Base-by-base conservation (phyloP, 2,329 filamentous ascomycete species). In the Berkeleyomyces rouxiae region DNA sequence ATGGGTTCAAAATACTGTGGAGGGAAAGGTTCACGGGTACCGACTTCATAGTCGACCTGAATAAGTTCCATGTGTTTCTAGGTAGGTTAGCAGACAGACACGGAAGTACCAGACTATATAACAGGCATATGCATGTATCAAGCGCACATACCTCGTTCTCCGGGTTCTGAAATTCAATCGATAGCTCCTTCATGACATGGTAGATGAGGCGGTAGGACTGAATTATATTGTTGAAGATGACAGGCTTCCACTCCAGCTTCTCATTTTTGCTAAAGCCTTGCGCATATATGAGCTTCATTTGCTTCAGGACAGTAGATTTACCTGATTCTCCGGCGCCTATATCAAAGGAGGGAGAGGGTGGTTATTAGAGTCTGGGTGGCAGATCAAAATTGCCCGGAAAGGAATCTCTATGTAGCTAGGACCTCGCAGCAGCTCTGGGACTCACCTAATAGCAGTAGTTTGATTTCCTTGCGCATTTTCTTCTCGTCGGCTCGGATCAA, bases 251-350 rank as follows among this genome's bases (percentile, higher is more conserved):
- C 78, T 96, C 90, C 67, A 95, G 84, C 73, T 90, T 88, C 74
- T 97, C 93, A 67, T 83, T 84, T 70, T 88, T 87, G 70, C 84
- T 89, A 76, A 97, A 97, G 59, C 93, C 92, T 73, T 90, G 85
- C 11, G 90, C 85, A 73, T 97, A 93, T 69, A 99, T 96, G 74
- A 99, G 85, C 73, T 92, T 92, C 93, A 99, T 97, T 79, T 97
- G 92, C 78, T 97, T 97, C 67, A 97, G 82, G 64, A 97, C 91
- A 1, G 92, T 97, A 7, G 92, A 96, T 76, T 97, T 97, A 67
- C 92, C 74, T 39, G 74, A 75, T 88, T 97, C 92, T 71, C 92
- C 92, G 69, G 92, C 92, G 73, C 92, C 91, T 96, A 68, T 67
- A 67, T 46, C 23, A 67, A 65, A 61, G 37, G 43, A 53, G 13